Evolutionary conservation across 768 basidiomycete species (phyloP).

Genomic region (Kwoniella europaea): DNA sequence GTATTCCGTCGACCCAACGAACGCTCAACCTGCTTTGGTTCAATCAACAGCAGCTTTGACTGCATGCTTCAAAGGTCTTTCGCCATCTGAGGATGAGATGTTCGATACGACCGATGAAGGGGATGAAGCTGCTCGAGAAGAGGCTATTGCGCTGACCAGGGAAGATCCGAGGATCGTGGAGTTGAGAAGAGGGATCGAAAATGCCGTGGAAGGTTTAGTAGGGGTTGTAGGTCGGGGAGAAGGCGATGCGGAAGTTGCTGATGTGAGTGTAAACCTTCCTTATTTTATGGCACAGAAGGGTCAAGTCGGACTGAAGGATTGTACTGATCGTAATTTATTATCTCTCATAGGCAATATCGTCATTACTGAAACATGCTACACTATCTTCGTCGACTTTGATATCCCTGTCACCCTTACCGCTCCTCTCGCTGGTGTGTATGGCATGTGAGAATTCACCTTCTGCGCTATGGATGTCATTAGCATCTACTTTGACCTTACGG

Average conservation of each 20-base stretch:
- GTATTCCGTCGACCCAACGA: constrained; percentile 63
- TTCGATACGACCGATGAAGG: constrained; percentile 66
- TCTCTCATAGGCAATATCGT: constrained; percentile 79
- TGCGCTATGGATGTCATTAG: constrained; percentile 77
- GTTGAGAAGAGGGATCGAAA: constrained; percentile 71
- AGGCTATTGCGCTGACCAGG: constrained; percentile 60
- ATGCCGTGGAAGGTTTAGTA: constrained; percentile 67
- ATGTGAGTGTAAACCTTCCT: constrained; percentile 63
- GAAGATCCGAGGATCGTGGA: constrained; percentile 63
- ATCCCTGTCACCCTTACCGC: constrained; percentile 77
- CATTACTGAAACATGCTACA: constrained; percentile 64
- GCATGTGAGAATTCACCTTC: constrained; percentile 52
- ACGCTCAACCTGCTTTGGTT: constrained; percentile 69
- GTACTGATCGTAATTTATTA: constrained; percentile 50
- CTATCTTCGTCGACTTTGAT: constrained; percentile 79
- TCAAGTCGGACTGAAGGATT: not conserved
- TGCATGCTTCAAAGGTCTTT: constrained; percentile 85
- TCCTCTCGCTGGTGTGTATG: constrained; percentile 59
- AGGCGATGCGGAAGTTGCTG: constrained; percentile 73
- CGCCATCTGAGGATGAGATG: constrained; percentile 73
- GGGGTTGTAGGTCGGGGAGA: constrained; percentile 79
- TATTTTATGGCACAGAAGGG: not conserved
- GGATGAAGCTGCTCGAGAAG: constrained; percentile 59
- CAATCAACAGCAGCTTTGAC: constrained; percentile 79
- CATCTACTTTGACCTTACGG: constrained; percentile 78